Evolutionary conservation across 768 basidiomycete genomes (phyloP), one percentile per base, ranked within the genome.

Genomic region (Trametes meyenii): DNA sequence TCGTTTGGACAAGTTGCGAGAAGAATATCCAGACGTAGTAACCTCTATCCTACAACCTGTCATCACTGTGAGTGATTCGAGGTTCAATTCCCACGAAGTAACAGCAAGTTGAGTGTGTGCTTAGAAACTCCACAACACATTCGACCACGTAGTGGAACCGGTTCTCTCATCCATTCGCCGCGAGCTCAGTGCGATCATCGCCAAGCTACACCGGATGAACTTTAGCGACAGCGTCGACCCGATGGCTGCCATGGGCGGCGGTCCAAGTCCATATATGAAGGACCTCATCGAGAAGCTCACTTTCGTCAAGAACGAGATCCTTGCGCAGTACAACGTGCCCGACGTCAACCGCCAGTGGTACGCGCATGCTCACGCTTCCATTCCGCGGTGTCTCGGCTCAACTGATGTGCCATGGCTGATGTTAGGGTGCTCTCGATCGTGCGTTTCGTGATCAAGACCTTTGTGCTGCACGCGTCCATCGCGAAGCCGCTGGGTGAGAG

Each of bases 381-480:
- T 14, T 16, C 26, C 7, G 19, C 50, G 3, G 16, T n/a, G n/a
- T 3, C 42, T 46, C 3, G 43, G 3, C 43, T 3, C 8, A 17
- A 29, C 33, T 24, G 23, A 38, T 19, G 19, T 12, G 26, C 33
- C 7, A 26, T 8, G 29, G 29, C 29, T 33, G 29, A 17, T 40
- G 16, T 26, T 53, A 74, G 73, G 69, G 56, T 67, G 16, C 36
- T 67, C 38, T 60, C 80, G 6, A 85, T 97, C 38, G 89, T 89
- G 55, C 86, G 87, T 65, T 89, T 89, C 71, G 85, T 90, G 38
- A 88, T 98, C 49, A 83, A 84, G 64, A 90, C 86, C 2, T 99
- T 98, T 74, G 86, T 99, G 11, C 74, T 98, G 39, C 96, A 99
- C 69, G 88, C 91, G n/a, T 96, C 94, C 24, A 94, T 98, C 58